Conservation (phyloP, 371 early-diverging fungal genomes). For the Mucor mucedo region DNA sequence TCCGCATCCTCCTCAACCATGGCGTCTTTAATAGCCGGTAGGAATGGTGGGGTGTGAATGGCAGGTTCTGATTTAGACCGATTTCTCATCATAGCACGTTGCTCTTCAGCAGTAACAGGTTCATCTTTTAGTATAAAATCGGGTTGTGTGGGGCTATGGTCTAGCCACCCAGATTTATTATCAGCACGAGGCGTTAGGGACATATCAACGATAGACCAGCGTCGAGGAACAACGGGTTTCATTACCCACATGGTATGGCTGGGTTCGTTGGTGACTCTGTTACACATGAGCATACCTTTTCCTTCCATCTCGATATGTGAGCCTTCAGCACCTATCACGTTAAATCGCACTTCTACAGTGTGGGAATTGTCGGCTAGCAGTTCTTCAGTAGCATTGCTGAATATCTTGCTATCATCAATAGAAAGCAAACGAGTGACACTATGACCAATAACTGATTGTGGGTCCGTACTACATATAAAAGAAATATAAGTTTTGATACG, state of each 20-base stretch:
- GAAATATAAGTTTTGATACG: too few relatives aligned
- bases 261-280: conserved; percentile 68
- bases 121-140: neutral
- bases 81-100: conserved; percentile 18
- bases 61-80: conserved; percentile 41
- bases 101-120: conserved; percentile 5
- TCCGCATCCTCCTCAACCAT: conserved; percentile 6
- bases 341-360: conserved; percentile 79
- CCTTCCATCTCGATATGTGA: conserved; percentile 78
- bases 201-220: conserved; percentile 32
- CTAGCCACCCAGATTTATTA: neutral
- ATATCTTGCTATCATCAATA: conserved; percentile 63
- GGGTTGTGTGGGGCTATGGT: neutral
- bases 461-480: conserved; percentile 46
- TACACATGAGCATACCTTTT: conserved; percentile 89
- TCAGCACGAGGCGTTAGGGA: conserved; percentile 11
- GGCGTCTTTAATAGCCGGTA: conserved; percentile 6
- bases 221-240: conserved; percentile 56
- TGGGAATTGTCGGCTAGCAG: conserved; percentile 71
- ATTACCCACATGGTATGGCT: conserved; percentile 88
- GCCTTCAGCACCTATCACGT: conserved; percentile 53
- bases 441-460: conserved; percentile 51
- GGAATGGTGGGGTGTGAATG: conserved; percentile 27
- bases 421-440: conserved; percentile 53
- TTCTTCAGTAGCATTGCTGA: conserved; percentile 70